Evolutionary conservation across 306 rosid species (phyloP), one percentile per base, ranked within the genome.

Genomic region (Corylus americana): DNA sequence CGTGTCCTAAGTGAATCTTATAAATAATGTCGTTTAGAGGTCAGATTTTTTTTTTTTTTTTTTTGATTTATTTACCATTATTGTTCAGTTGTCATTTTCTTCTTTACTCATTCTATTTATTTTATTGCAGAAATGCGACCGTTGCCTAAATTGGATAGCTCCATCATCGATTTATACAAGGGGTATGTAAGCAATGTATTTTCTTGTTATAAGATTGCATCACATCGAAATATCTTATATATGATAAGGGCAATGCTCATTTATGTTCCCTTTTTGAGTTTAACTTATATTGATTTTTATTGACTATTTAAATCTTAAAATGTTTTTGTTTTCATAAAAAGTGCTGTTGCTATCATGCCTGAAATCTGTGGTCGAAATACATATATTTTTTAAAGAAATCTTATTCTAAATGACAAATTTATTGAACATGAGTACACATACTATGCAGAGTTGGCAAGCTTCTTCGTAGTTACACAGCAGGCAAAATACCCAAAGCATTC

Each of bases 401-500:
- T 62, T 29, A 62, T 11, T 31, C n/a, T 11, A 62, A 62, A 12
- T 62, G 17, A 13, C 3, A 29, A 27, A 62, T 20, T 2, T 70
- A 44, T 69, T 69, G 53, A 70, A 3, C 7, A 17, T n/a, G 25
- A 70, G 22, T 70, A 18, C 25, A 35, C 5, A 73, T 48, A 53
- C 4, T 1, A 53, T 83, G 87, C 85, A 94, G 97, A 55, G 90
- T 95, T 77, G 98, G 92, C 55, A 80, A 79, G 53, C 83, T 80
- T 80, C 95, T 95, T 57, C 87, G 83, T 80, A 91, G 22, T 61
- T 92, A 91, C 76, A 92, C 92, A 3, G 80, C 83, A 12, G 98
- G 98, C 3, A 88, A 85, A 87, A 72, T 95, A 48, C 98, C 98
- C 73, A 90, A 87, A 81, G 90, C 95, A 63, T 86, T 95, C 75